Evolutionary conservation across 2,329 filamentous ascomycete species (phyloP).

Genomic region (Colletotrichum sp.): DNA sequence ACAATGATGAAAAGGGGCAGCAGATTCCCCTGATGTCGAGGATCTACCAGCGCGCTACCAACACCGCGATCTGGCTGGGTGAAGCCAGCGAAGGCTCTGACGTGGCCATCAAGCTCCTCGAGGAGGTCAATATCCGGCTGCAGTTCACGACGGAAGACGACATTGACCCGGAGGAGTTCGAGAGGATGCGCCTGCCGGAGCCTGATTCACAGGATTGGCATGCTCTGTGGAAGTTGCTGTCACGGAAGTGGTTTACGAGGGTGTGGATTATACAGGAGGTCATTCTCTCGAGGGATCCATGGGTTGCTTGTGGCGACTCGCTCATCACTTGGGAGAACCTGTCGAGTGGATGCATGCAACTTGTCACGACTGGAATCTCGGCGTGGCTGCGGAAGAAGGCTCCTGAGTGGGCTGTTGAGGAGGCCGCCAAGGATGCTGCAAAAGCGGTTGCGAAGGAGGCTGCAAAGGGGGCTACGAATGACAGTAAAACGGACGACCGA

Average conservation of each 20-base stretch:
- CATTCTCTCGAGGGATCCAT: not conserved
- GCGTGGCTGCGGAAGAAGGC: not conserved
- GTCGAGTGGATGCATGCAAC: not conserved
- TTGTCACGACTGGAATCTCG: not conserved
- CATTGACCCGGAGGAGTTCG: not conserved
- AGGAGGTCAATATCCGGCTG: not conserved
- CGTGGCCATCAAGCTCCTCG: constrained; percentile 17
- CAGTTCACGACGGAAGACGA: not conserved
- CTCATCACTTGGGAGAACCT: not conserved
- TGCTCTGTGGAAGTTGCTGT: not conserved
- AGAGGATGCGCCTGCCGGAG: not conserved
- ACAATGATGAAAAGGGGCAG: constrained; percentile 8
- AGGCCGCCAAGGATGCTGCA: too few relatives aligned
- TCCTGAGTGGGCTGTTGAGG: too few relatives aligned
- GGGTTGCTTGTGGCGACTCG: not conserved
- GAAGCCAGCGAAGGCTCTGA: constrained; percentile 25
- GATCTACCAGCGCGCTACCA: constrained; percentile 7
- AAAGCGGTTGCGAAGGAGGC: not conserved
- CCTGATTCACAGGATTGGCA: not conserved
- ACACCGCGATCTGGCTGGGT: constrained; percentile 24
- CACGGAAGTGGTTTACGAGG: constrained; percentile 4
- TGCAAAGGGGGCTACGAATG: not conserved
- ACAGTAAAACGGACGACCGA: not conserved
- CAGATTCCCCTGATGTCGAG: constrained; percentile 19
- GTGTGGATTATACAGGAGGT: constrained; percentile 9